Evolutionary conservation across 441 rosid species (phyloP).

Genomic region (Breynia disticha): DNA sequence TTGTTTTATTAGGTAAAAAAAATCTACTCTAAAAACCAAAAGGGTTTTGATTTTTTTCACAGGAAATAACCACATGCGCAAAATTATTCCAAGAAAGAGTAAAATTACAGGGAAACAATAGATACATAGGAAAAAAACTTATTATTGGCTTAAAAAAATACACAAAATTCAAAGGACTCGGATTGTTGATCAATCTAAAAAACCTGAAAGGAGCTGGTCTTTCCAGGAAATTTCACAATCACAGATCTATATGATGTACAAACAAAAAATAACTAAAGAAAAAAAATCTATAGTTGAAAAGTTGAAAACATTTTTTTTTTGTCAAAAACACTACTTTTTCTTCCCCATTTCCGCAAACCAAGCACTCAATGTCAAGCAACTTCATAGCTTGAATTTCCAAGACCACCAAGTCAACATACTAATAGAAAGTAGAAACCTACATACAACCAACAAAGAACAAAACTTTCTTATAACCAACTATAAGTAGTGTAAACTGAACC

Average conservation of each 20-base stretch:
- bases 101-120: too few relatives aligned
- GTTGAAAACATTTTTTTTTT: neutral
- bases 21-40: neutral
- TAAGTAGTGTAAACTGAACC: neutral
- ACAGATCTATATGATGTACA: neutral
- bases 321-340: neutral
- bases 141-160: neutral
- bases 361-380: neutral
- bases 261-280: neutral
- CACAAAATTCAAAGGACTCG: neutral
- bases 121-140: too few relatives aligned
- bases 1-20: neutral
- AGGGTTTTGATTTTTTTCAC: too few relatives aligned
- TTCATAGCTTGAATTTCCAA: slow-evolving; percentile 24
- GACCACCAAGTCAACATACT: slow-evolving; percentile 22
- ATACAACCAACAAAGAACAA: neutral
- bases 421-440: neutral
- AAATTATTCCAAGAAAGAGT: too few relatives aligned
- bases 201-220: neutral
- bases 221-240: neutral
- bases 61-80: too few relatives aligned
- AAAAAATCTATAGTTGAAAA: neutral
- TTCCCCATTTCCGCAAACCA: neutral
- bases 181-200: neutral
- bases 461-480: neutral